Percentiles rank a stretch among this genome's conserved stretches.
Conservation (phyloP, 1,284 basidiomycete species). For the Coriolopsis trogii region DNA sequence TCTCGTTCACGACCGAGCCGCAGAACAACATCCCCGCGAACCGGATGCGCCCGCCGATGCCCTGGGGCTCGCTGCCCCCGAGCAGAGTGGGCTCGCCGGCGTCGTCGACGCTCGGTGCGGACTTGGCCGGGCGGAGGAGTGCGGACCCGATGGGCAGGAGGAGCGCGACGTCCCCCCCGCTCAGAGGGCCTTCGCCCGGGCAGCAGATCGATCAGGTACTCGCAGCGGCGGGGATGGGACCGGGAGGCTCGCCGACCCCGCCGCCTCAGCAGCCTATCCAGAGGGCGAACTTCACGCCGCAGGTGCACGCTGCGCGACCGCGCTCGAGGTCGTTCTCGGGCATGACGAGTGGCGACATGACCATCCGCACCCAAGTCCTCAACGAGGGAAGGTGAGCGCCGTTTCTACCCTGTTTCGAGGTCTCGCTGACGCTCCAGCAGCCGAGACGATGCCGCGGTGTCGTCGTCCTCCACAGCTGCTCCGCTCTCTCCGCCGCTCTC, state of each 20-base stretch:
- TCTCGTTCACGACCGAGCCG: conserved; percentile 66
- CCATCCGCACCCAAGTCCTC: conserved; percentile 9
- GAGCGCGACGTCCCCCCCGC: conserved; percentile 15
- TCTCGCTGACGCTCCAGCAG: conserved; percentile 11
- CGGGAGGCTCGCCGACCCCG: not conserved
- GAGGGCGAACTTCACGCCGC: conserved; percentile 65
- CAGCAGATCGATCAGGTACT: conserved; percentile 2
- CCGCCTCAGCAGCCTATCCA: conserved; percentile 41
- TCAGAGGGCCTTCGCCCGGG: not conserved
- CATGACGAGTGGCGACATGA: conserved; percentile 37
- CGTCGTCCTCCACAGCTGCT: not conserved
- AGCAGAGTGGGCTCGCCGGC: conserved; percentile 17
- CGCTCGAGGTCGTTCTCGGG: conserved; percentile 77
- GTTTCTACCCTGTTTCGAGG: not conserved
- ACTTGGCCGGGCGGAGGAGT: conserved; percentile 7
- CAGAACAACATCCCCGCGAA: conserved; percentile 40
- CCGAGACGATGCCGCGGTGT: conserved; percentile 11
- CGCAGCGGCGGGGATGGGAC: not conserved
- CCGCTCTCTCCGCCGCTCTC: conserved; percentile 9
- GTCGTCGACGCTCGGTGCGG: conserved; percentile 7
- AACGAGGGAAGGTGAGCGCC: conserved; percentile 41
- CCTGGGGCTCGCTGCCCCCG: conserved; percentile 25
- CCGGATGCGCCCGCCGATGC: conserved; percentile 15
- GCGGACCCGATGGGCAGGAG: conserved; percentile 11
- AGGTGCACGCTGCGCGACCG: conserved; percentile 52